Evolutionary conservation across 371 early-diverging fungal species (phyloP).

Genomic region (Racocetra persica): DNA sequence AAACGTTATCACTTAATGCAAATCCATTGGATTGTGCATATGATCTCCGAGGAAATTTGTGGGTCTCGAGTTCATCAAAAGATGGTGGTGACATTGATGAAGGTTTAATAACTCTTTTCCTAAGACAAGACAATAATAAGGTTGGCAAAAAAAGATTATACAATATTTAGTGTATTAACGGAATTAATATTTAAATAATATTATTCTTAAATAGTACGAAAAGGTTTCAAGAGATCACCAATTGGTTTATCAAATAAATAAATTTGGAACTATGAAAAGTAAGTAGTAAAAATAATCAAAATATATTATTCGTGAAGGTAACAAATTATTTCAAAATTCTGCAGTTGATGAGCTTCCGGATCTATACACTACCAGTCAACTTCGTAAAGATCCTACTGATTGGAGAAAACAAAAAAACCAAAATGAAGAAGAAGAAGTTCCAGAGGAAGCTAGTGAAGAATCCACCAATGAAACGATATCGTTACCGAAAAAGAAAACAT

Average conservation of each 20-base stretch:
- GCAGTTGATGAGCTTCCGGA: constrained; percentile 30
- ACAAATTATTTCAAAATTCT: neutral
- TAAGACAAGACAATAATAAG: constrained; percentile 25
- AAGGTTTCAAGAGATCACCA: constrained; percentile 17
- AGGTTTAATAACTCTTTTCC: constrained; percentile 4
- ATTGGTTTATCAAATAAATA: constrained; percentile 33
- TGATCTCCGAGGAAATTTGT: constrained; percentile 38
- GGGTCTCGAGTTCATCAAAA: constrained; percentile 22
- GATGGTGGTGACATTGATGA: neutral
- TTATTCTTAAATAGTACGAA: constrained; percentile 11
- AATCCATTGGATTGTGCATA: constrained; percentile 38
- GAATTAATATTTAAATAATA: no score
- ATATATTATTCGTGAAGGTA: neutral
- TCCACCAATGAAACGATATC: no score
- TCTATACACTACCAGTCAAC: constrained; percentile 34
- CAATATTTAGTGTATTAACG: neutral
- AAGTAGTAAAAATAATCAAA: neutral
- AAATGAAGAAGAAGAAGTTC: neutral
- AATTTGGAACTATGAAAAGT: constrained; percentile 34
- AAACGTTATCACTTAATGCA: constrained; percentile 8
- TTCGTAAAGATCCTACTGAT: constrained; percentile 37
- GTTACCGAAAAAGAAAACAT: no score
- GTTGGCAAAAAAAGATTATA: neutral
- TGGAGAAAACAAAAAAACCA: constrained; percentile 29
- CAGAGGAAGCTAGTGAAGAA: neutral